Conservation (phyloP, 305 asterid genomes). For the Solanum aculeatissimum region DNA sequence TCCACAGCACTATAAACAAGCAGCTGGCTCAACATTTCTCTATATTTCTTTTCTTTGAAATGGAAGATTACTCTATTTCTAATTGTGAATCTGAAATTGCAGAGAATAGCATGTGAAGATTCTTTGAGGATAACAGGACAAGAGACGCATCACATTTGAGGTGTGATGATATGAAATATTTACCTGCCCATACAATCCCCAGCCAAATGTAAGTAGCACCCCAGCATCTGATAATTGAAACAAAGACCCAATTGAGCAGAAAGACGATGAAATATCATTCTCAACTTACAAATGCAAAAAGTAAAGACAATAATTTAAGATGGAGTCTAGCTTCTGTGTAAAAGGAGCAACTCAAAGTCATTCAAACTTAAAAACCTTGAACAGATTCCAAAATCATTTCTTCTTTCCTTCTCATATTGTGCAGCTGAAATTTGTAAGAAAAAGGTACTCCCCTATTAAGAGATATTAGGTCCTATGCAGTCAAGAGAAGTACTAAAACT, state of each 20-base stretch:
- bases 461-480: background rate
- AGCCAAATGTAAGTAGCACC: slow-evolving; percentile 80
- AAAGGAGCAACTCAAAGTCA: background rate
- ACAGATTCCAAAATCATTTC: background rate
- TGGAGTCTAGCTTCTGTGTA: background rate
- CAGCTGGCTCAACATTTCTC: background rate
- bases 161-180: slow-evolving; percentile 9
- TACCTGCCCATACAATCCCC: slow-evolving; percentile 99
- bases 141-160: background rate
- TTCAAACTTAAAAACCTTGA: background rate
- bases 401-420: background rate
- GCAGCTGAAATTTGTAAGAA: background rate
- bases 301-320: background rate
- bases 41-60: background rate
- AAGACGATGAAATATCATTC: background rate
- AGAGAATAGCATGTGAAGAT: background rate
- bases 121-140: background rate
- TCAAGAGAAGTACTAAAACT: background rate
- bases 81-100: background rate
- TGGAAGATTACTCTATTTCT: background rate
- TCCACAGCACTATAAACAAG: background rate
- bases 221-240: slow-evolving; percentile 59
- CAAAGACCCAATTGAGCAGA: background rate
- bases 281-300: background rate
- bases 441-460: background rate